Base-by-base conservation (phyloP, 148 eudicot genomes). In the Vaccinium corymbosum region DNA sequence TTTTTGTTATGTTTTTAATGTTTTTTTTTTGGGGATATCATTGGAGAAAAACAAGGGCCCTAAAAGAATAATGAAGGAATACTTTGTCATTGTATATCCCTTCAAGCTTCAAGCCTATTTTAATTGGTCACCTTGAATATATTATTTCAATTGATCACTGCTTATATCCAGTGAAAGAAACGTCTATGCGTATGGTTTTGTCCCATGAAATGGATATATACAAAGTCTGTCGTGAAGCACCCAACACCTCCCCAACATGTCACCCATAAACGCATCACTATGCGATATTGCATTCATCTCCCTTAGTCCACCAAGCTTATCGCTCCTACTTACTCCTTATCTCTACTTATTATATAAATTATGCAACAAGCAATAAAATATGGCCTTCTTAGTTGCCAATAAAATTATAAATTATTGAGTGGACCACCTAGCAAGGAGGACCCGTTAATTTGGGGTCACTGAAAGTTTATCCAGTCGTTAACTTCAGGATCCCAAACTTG, bases 191-290 rank as follows among this genome's bases (percentile, higher is more conserved):
- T 42, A 42, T 42, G 46, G 6, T 42, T 38, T 42, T 42, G 46
- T 42, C 46, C 46, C 46, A 42, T 42, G 46, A 42, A 42, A 3
- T 42, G 46, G 6, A 42, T 48, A 64, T 81, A 22, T 46, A 61
- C 46, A 20, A 20, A 81, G 19, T 66, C 55, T 66, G 83, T 81
- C 56, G 61, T 66, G 57, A 66, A 64, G 32, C n/a, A 81, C n/a
- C 57, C 42, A 66, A 81, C 83, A 81, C 38, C 11, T 11, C 6
- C 56, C 22, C 12, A 61, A 42, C 38, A 42, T 80, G 82, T 38
- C 59, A 79, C 82, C 82, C 70, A 59, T 20, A 20, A 59, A 38
- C 53, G n/a, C 71, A 38, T n/a, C 82, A 59, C 38, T 50, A 4
- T 49, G 20, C 1, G 22, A 11, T 29, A 10, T 53, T 22, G 48